Percentiles rank a stretch among this genome's conserved stretches.
Evolutionary conservation across 75 land plant species (phyloP).

Genomic region (Pinus taeda): DNA sequence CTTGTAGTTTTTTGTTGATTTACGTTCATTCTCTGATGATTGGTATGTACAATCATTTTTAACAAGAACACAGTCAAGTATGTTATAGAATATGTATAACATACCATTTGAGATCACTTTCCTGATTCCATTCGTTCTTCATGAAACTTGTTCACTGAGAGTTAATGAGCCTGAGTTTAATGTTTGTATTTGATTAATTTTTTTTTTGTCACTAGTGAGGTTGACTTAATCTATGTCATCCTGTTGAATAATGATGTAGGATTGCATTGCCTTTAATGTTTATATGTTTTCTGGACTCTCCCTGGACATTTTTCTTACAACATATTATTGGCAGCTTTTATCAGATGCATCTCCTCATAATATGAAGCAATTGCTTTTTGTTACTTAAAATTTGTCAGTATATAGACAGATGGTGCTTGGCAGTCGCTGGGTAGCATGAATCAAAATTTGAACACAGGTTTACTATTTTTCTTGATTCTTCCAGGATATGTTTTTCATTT

Average conservation of each 20-base stretch:
- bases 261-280: not conserved
- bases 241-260: not conserved
- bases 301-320: not conserved
- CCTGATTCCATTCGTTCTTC: not conserved
- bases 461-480: no score
- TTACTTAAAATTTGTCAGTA: no score
- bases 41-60: not conserved
- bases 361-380: no score
- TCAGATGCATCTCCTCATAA: no score
- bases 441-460: no score
- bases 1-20: not conserved
- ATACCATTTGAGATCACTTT: not conserved
- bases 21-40: not conserved
- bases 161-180: not conserved
- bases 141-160: not conserved
- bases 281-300: not conserved
- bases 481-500: no score
- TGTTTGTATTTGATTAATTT: not conserved
- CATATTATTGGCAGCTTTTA: no score
- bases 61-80: not conserved
- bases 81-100: not conserved
- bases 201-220: not conserved
- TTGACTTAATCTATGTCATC: not conserved
- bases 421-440: no score
- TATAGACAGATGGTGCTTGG: no score